phyloP scores from a whole-genome alignment of 345 rosid genomes.

The rapeseed (Brassica napus) region Da-Ae NC_063437.1:13479001-13479500 shows the following conservation, averaged over 20 bases:
- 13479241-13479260: background rate
- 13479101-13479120: background rate
- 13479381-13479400: too few relatives aligned
- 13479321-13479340: background rate
- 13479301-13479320: background rate
- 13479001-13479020: background rate
- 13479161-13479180: background rate
- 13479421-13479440: too few relatives aligned
- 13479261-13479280: background rate
- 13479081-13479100: background rate
- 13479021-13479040: background rate
- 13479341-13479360: background rate
- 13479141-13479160: background rate
- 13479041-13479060: background rate
- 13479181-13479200: background rate
- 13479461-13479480: constrained; percentile 24
- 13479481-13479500: background rate
- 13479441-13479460: constrained; percentile 4
- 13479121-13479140: background rate
- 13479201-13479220: background rate
- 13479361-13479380: background rate
- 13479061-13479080: constrained; percentile 21
- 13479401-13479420: too few relatives aligned
- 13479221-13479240: background rate
- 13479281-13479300: background rate